Percentiles rank a stretch among this genome's conserved stretches.
phyloP scores from a whole-genome alignment of 352 stramenopile species.

The Globisporangium orthogonon region DNA sequence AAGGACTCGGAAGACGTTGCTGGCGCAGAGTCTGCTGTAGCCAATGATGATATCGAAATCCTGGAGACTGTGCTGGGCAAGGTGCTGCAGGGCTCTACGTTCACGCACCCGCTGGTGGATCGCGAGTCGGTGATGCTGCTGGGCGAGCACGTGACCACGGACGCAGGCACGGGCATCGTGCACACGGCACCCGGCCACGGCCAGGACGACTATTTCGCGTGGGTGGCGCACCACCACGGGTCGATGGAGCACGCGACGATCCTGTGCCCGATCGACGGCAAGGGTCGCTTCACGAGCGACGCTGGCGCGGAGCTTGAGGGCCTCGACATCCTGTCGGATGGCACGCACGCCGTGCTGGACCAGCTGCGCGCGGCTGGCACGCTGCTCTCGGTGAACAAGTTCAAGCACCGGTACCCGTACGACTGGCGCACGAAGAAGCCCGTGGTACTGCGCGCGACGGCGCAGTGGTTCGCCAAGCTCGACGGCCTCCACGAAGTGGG shows the following conservation, averaged over 20 bases:
- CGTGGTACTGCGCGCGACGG: constrained; percentile 96
- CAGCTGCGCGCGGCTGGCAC: constrained; percentile 67
- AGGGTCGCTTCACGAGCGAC: constrained; percentile 84
- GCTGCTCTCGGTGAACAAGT: constrained; percentile 85
- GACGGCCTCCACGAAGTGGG: constrained; percentile 88
- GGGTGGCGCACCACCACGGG: constrained; percentile 47
- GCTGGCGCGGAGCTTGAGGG: constrained; percentile 86
- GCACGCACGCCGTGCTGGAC: constrained; percentile 91
- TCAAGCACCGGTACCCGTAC: constrained; percentile 96
- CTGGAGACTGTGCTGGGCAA: constrained; percentile 59
- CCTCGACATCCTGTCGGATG: constrained; percentile 88
- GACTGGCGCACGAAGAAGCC: constrained; percentile 99
- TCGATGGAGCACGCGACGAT: constrained; percentile 24
- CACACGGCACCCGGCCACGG: constrained; percentile 98
- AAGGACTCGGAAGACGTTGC: background rate
- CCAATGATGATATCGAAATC: constrained; percentile 24
- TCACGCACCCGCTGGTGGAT: constrained; percentile 88
- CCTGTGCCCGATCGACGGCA: constrained; percentile 58
- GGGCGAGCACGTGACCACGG: constrained; percentile 97
- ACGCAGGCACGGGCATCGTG: constrained; percentile 97
- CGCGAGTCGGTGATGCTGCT: constrained; percentile 84
- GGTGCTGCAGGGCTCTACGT: constrained; percentile 49
- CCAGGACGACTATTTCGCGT: constrained; percentile 92
- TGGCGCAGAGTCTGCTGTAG: background rate
- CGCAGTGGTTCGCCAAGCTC: constrained; percentile 98